Percentiles rank a stretch among this genome's conserved stretches.
These are phyloP conservation scores for Beverwykella pulmonaria DNA, from an alignment of 495 filamentous ascomycete genomes.

Conservation along the genomic window DNA sequence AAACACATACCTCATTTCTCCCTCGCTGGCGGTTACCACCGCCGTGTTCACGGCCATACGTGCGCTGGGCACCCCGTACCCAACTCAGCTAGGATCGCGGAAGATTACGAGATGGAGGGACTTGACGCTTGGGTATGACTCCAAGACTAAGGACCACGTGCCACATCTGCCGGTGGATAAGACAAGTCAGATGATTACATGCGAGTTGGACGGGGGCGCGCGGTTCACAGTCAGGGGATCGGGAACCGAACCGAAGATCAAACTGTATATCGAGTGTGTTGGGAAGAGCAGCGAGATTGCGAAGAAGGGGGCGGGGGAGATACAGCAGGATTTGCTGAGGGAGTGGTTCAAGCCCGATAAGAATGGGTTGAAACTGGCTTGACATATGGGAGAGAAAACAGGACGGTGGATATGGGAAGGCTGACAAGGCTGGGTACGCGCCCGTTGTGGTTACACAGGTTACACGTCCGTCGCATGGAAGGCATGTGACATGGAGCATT, in stretches of 20 bases:
- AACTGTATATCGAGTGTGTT: constrained; percentile 48
- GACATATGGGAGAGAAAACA: not conserved
- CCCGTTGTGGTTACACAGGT: not conserved
- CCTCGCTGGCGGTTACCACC: constrained; percentile 55
- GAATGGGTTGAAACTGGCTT: constrained; percentile 37
- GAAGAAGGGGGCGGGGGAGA: constrained; percentile 56
- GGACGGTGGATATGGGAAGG: not conserved
- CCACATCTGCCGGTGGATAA: constrained; percentile 63
- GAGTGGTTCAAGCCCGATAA: constrained; percentile 59
- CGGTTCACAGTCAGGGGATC: constrained; percentile 69
- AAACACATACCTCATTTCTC: constrained; percentile 70
- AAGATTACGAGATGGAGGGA: constrained; percentile 67
- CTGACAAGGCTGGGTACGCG: not conserved
- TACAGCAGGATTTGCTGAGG: constrained; percentile 54
- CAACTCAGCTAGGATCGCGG: constrained; percentile 53
- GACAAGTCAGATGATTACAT: constrained; percentile 71
- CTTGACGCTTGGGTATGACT: constrained; percentile 68
- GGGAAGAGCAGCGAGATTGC: constrained; percentile 48
- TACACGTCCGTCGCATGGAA: not conserved
- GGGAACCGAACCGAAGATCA: constrained; percentile 67
- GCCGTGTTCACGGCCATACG: constrained; percentile 61
- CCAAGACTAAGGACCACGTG: constrained; percentile 54
- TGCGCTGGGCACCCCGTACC: constrained; percentile 50
- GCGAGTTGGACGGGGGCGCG: constrained; percentile 63
- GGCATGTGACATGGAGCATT: not conserved